phyloP scores from a whole-genome alignment of 2,329 filamentous ascomycete genomes.

The Monosporascus sp. region DNA sequence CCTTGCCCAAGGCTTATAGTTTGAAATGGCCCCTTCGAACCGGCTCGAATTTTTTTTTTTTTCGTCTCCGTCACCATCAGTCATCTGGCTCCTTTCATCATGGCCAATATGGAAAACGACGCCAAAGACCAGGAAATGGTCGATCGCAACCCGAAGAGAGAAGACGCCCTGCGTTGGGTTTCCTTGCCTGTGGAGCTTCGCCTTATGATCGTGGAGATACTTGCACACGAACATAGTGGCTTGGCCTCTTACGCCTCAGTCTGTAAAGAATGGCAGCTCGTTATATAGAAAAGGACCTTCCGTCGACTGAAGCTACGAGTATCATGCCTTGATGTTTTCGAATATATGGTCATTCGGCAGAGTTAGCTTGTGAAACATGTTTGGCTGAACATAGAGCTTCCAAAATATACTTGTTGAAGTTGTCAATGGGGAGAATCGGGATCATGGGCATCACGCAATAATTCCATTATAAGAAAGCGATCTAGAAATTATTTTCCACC shows the following conservation, averaged over 20 bases:
- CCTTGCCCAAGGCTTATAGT: too few species aligned
- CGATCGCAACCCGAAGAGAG: too few species aligned
- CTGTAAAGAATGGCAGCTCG: slow-evolving; percentile 30
- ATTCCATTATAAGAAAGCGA: slow-evolving; percentile 13
- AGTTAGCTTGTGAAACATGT: slow-evolving; percentile 24
- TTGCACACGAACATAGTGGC: slow-evolving; percentile 24
- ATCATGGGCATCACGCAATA: background rate
- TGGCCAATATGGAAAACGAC: too few species aligned
- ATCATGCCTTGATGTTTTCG: slow-evolving; percentile 19
- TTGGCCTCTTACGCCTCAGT: slow-evolving; percentile 29
- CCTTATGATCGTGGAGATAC: slow-evolving; percentile 24
- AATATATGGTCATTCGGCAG: slow-evolving; percentile 9
- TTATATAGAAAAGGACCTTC: slow-evolving; percentile 27
- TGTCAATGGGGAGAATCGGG: slow-evolving; percentile 2
- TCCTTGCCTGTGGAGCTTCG: slow-evolving; percentile 22
- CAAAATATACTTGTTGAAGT: slow-evolving; percentile 12
- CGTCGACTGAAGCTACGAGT: slow-evolving; percentile 18
- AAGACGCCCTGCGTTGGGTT: background rate
- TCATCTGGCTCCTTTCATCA: too few species aligned
- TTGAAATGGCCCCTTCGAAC: too few species aligned
- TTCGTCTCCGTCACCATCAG: too few species aligned
- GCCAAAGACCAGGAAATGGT: too few species aligned
- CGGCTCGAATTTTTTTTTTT: too few species aligned
- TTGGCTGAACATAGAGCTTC: slow-evolving; percentile 25
- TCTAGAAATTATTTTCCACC: slow-evolving; percentile 24